phyloP scores from a whole-genome alignment of 306 rosid genomes.

The Rubus parviflorus region DNA sequence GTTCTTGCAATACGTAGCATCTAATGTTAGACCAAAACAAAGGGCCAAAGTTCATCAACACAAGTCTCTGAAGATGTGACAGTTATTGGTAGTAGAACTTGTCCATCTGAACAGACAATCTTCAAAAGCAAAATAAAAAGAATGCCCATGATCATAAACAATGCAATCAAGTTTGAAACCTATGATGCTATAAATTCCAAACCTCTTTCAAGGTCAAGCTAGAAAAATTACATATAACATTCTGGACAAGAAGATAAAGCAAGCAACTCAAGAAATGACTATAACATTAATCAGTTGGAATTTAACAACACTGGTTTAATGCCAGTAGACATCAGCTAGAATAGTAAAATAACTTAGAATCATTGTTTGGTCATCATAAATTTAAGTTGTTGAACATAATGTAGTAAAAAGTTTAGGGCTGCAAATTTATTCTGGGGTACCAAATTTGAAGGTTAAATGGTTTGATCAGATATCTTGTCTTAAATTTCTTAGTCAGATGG shows the following conservation, averaged over 20 bases:
- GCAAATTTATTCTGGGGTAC: too few relatives aligned
- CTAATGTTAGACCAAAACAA: neutral
- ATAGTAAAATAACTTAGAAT: neutral
- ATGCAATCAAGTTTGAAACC: neutral
- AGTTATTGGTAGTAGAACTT: neutral
- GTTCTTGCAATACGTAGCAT: neutral
- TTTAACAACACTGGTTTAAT: neutral
- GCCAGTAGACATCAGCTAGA: neutral
- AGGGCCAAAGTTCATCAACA: neutral
- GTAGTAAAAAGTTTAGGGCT: too few relatives aligned
- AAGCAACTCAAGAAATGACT: neutral
- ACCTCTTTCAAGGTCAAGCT: neutral
- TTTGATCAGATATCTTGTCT: neutral
- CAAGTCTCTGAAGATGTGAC: neutral
- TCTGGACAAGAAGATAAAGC: neutral
- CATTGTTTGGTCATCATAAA: neutral
- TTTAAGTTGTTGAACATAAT: too few relatives aligned
- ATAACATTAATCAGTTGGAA: neutral
- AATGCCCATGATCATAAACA: neutral
- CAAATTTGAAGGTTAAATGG: neutral
- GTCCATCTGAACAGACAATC: neutral
- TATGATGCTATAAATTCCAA: neutral
- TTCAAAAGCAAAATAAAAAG: neutral
- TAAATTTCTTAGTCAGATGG: conserved; percentile 28
- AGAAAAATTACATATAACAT: neutral